Conservation (phyloP, 192 early-diverging fungal genomes). For the Umbelopsis vinacea region DNA sequence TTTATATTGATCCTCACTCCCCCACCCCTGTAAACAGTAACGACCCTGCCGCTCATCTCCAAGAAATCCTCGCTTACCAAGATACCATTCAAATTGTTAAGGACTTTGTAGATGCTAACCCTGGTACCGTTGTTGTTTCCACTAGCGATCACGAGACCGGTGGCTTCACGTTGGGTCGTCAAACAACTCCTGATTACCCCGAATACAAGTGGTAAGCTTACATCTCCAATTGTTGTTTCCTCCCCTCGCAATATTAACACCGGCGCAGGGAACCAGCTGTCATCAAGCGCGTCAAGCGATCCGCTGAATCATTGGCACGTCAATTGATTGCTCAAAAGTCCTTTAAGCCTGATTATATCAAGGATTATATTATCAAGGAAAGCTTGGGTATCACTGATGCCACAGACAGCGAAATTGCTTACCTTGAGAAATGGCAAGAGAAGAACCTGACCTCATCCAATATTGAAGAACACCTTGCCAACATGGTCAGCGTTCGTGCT, state of each 20-base stretch:
- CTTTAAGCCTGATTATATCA: constrained; percentile 34
- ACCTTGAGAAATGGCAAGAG: constrained; percentile 43
- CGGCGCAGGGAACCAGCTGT: constrained; percentile 66
- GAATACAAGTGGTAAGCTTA: constrained; percentile 54
- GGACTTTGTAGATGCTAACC: constrained; percentile 47
- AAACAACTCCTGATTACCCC: constrained; percentile 38
- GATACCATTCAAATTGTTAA: constrained; percentile 50
- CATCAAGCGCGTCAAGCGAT: constrained; percentile 68
- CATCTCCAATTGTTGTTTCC: background rate
- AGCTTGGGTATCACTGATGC: constrained; percentile 78
- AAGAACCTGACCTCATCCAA: constrained; percentile 23
- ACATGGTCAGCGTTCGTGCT: constrained; percentile 59
- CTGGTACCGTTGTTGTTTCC: constrained; percentile 56
- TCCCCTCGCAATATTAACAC: too few relatives aligned
- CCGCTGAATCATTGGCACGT: constrained; percentile 52
- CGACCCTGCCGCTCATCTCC: constrained; percentile 61
- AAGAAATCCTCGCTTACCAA: constrained; percentile 64
- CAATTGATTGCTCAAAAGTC: background rate
- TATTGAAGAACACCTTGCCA: constrained; percentile 51
- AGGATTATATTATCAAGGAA: constrained; percentile 62
- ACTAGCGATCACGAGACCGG: constrained; percentile 71
- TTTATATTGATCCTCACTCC: background rate
- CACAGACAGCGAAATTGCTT: constrained; percentile 66
- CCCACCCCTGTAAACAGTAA: constrained; percentile 39
- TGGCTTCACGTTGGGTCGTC: constrained; percentile 53